Evolutionary conservation across 2,329 filamentous ascomycete genomes (phyloP), one percentile per base, ranked within the genome.

Genomic region (Microcyclosporella mali): DNA sequence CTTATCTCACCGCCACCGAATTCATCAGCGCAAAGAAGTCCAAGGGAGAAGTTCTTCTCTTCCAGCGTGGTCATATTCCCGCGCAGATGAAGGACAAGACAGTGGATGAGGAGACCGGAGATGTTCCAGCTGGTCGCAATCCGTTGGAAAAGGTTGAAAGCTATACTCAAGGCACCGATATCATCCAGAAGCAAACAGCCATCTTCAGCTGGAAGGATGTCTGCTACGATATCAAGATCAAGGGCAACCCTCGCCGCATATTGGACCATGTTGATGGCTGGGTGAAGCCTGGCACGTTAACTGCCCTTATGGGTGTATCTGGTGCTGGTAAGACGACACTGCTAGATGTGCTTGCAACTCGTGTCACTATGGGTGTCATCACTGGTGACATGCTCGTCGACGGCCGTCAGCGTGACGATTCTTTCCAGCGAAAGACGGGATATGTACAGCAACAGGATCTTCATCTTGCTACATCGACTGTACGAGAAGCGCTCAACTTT

Each of bases 241-340:
- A 94, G 70, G 72, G 73, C 11, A 79, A 90, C 56, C 69, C 74
- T 1, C 78, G 88, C 12, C 79, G 83, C 33, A 85, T 95, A 56
- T 70, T 95, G 46, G 82, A 95, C 56, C 73, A 92, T 49, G 85
- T 95, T 10, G 85, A 94, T 59, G 89, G 89, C 28, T 95, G 87
- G 85, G 88, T 95, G 46, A 92, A 94, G 66, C 89, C 89, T 2
- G 89, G 89, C 46, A 94, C 87, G 12, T 65, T 94, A 41, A 95
- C 88, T 10, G 88, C 87, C 30, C 73, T 94, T 2, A 95, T 95
- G 88, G 85, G 88, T 68, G 86, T 89, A 6, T 88, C 84, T 25
- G 88, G 89, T 53, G 89, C 89, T n/a, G 89, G 89, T 45, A 95
- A 95, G 66, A 95, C 89, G 0, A 95, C 89, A 1, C 76, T 95